Evolutionary conservation across 2,329 filamentous ascomycete species (phyloP).

Genomic region (Fusarium veterinarium): DNA sequence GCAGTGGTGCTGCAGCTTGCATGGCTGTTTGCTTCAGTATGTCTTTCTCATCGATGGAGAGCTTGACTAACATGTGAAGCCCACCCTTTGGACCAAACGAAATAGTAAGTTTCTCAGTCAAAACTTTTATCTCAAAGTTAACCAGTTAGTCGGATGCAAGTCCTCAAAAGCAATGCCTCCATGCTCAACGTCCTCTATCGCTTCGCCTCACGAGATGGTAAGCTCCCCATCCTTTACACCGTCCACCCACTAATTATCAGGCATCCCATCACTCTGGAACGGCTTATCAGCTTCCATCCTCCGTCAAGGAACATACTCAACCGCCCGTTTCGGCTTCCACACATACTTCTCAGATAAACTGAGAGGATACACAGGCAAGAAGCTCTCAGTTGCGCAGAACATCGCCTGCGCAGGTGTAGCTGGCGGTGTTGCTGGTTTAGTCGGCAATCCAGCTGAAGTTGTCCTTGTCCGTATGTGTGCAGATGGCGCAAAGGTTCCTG

Average conservation of each 20-base stretch:
- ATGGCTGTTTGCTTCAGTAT: conserved; percentile 60
- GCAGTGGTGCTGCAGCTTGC: conserved; percentile 56
- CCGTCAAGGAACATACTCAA: conserved; percentile 58
- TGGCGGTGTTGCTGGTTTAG: conserved; percentile 56
- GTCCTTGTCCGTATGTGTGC: conserved; percentile 60
- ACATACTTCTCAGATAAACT: conserved; percentile 49
- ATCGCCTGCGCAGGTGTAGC: conserved; percentile 55
- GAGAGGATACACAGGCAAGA: conserved; percentile 44
- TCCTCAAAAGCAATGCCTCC: conserved; percentile 53
- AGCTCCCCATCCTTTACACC: rapidly evolving
- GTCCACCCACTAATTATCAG: conserved; percentile 35
- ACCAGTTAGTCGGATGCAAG: conserved; percentile 55
- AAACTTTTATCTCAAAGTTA: rapidly evolving
- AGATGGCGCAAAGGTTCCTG: conserved; percentile 54
- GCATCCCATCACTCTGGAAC: conserved; percentile 56
- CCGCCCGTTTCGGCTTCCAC: conserved; percentile 57
- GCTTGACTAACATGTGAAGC: conserved; percentile 43
- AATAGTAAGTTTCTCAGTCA: conserved; percentile 50
- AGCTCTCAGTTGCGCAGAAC: conserved; percentile 49
- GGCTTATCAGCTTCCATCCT: conserved; percentile 58
- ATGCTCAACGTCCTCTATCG: conserved; percentile 54
- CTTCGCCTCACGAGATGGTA: conserved; percentile 56
- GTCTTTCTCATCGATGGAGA: conserved; percentile 9
- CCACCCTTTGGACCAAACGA: conserved; percentile 59
- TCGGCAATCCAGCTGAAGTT: conserved; percentile 59